Base-by-base conservation (phyloP, 2,329 filamentous ascomycete species). In the Metarhizium album region DNA sequence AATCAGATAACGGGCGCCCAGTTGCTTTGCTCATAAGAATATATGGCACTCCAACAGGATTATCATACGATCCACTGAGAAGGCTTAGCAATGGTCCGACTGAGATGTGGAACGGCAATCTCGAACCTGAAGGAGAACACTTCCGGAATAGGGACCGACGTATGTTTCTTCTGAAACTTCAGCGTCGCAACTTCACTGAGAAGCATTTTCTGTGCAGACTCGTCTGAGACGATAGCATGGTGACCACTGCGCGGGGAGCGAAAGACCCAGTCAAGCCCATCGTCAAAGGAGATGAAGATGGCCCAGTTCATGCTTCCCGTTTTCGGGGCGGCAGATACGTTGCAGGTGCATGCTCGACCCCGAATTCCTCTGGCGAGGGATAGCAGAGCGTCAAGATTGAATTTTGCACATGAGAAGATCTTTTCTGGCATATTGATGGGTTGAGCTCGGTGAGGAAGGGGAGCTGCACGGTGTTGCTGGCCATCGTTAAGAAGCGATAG, bases 21-120 rank as follows among this genome's bases (percentile, higher is more conserved):
- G 48, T 2, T 20, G 57, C 59, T 29, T 57, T 59, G 33, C 57
- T 58, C 53, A 54, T 51, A 33, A 61, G 56, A 20, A 60, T 59
- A 33, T 59, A 61, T 2, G 58, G 58, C 4, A 60, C 48, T 1
- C 56, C 58, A 4, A 59, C 54, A 11, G 54, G 50, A 31, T 61
- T 60, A 5, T 58, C 49, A 2, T 35, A 5, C 29, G 43, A 46
- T 7, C 50, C 52, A 23, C 58, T 59, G 22, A 22, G 46, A 51
- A 16, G 6, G 29, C 5, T 29, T n/a, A 46, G 29, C 27, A 43
- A 50, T 46, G 27, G 45, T 23, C 31, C n/a, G 13, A 22, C 42
- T 23, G n/a, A 8, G 48, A 16, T 13, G 11, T 22, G 16, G 9
- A 31, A 53, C 54, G 20, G 23, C n/a, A 2, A 8, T 43, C 35